These are phyloP conservation scores for Trichoderma arundinaceum DNA, from an alignment of 2,329 filamentous ascomycete genomes.

Conservation along the genomic window DNA sequence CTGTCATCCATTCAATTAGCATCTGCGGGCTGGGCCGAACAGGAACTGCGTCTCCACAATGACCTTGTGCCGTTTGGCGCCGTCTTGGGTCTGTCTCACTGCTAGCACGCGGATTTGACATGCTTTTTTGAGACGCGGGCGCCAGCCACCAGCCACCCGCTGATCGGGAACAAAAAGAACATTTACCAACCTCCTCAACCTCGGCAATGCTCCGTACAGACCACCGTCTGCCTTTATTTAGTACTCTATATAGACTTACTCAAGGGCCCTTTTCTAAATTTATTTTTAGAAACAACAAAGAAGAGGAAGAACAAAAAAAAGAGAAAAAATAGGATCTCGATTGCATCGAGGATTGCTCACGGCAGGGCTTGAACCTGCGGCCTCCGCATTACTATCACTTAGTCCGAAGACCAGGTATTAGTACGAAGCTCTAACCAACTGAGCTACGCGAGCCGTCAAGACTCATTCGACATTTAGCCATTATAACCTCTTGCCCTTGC, in stretches of 20 bases:
- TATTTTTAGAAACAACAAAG: neutral
- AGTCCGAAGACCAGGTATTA: conserved; percentile 20
- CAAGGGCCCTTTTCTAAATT: neutral
- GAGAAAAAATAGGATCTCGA: conserved; percentile 20
- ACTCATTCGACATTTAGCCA: neutral
- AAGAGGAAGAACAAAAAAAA: conserved; percentile 23
- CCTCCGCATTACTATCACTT: conserved; percentile 33
- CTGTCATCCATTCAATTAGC: conserved; percentile 17
- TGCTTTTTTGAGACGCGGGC: neutral
- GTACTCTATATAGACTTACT: neutral
- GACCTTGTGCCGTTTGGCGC: conserved; percentile 3
- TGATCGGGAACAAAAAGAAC: neutral
- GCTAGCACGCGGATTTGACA: conserved; percentile 1
- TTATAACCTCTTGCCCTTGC: too few relatives aligned
- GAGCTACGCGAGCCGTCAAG: conserved; percentile 29
- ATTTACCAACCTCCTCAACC: conserved; percentile 1
- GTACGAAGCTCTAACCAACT: conserved; percentile 33
- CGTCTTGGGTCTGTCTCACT: conserved; percentile 1
- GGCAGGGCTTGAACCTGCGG: conserved; percentile 35
- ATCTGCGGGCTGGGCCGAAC: conserved; percentile 28
- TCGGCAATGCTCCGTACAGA: neutral
- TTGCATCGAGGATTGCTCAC: conserved; percentile 30
- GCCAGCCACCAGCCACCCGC: conserved; percentile 16
- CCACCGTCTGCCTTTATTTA: neutral
- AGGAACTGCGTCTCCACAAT: conserved; percentile 20